A percentile compares a stretch with the other conserved stretches of the same genome.
Evolutionary conservation across 495 filamentous ascomycete species (phyloP).

Genomic region (Podospora bellae-mahoneyi): DNA sequence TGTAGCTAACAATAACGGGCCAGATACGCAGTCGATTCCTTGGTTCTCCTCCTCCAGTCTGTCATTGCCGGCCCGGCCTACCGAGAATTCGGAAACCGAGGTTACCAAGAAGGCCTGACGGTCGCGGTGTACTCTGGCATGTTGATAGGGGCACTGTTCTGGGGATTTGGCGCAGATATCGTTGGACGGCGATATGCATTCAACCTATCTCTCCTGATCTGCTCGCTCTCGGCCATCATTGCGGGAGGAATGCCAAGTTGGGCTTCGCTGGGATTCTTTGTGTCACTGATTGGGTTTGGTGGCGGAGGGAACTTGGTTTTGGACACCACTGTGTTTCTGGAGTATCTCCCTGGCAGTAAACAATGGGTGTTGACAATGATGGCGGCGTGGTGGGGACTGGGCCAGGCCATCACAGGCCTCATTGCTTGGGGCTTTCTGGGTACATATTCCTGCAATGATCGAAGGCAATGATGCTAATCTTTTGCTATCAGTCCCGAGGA

Average conservation of each 20-base stretch:
- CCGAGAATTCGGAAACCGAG: slow-evolving; percentile 54
- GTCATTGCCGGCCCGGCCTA: slow-evolving; percentile 58
- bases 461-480: neutral
- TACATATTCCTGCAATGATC: slow-evolving; percentile 25
- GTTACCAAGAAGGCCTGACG: slow-evolving; percentile 54
- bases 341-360: slow-evolving; percentile 71
- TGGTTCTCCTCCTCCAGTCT: slow-evolving; percentile 63
- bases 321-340: slow-evolving; percentile 72
- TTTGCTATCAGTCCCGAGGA: slow-evolving; percentile 31
- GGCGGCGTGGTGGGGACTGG: slow-evolving; percentile 76
- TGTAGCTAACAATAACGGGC: neutral
- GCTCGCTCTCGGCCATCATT: slow-evolving; percentile 61
- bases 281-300: slow-evolving; percentile 66
- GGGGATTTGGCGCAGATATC: slow-evolving; percentile 74
- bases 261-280: slow-evolving; percentile 60
- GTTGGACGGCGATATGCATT: slow-evolving; percentile 71
- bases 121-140: slow-evolving; percentile 68
- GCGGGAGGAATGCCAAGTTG: slow-evolving; percentile 71
- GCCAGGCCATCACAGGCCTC: slow-evolving; percentile 65
- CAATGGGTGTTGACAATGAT: slow-evolving; percentile 74
- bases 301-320: slow-evolving; percentile 71
- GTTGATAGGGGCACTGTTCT: slow-evolving; percentile 69
- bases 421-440: slow-evolving; percentile 76
- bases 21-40: slow-evolving; percentile 66
- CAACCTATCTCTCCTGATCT: slow-evolving; percentile 66